These are phyloP conservation scores for Schizosaccharomyces cryophilus DNA, from an alignment of 805 yeast species.

Conservation along the genomic window DNA sequence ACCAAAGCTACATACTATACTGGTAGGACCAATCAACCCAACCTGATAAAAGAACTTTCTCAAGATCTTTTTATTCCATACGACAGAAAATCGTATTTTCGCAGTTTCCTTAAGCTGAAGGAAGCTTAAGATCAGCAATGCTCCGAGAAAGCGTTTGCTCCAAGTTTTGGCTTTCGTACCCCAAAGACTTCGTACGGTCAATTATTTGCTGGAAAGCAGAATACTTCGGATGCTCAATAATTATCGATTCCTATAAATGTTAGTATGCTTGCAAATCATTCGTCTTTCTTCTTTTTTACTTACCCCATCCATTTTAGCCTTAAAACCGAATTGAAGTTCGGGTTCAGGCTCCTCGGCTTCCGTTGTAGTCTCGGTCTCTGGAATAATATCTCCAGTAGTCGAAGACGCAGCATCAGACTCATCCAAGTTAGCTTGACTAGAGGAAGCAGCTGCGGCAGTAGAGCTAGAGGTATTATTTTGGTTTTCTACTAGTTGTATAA, in stretches of 20 bases:
- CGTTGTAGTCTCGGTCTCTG: not conserved
- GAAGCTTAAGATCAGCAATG: not conserved
- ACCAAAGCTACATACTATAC: too few relatives aligned
- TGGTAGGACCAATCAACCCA: too few relatives aligned
- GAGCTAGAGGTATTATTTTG: not conserved
- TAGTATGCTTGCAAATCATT: not conserved
- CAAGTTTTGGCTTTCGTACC: conserved; percentile 32
- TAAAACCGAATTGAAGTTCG: not conserved
- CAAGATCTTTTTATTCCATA: too few relatives aligned
- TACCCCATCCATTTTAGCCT: not conserved
- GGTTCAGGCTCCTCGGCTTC: conserved; percentile 1
- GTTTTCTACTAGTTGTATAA: conserved; percentile 18
- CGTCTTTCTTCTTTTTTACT: not conserved
- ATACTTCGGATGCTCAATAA: conserved; percentile 29
- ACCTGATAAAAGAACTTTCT: too few relatives aligned
- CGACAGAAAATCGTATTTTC: not conserved
- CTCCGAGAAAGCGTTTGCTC: conserved; percentile 12
- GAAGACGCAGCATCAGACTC: not conserved
- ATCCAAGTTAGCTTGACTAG: not conserved
- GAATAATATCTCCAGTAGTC: not conserved
- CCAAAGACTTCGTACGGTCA: conserved; percentile 41
- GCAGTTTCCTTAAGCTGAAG: not conserved
- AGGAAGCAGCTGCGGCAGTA: not conserved
- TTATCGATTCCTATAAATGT: conserved; percentile 21
- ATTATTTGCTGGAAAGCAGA: conserved; percentile 43